These are phyloP conservation scores for Akanthomyces lecanii DNA, from an alignment of 2,329 filamentous ascomycete genomes.

Conservation along the genomic window DNA sequence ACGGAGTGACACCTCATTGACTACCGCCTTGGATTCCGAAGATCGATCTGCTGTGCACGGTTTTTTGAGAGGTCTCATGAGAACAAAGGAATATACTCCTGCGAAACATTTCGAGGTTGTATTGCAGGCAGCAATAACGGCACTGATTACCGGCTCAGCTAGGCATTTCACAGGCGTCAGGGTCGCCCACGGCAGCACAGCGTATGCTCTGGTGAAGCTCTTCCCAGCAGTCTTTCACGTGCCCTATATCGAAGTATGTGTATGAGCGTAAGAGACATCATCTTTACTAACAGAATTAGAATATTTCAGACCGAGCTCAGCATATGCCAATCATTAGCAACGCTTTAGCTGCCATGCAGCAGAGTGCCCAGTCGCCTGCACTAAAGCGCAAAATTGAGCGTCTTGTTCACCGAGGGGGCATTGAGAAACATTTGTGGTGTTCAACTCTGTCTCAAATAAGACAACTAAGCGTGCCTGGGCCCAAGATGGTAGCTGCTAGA, in stretches of 20 bases:
- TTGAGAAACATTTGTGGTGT: not conserved
- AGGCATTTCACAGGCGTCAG: constrained; percentile 24
- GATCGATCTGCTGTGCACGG: not conserved
- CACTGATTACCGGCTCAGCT: constrained; percentile 25
- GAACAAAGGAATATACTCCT: not conserved
- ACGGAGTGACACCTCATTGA: not conserved
- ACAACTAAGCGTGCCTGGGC: not conserved
- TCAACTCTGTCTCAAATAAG: constrained; percentile 1
- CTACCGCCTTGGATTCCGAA: not conserved
- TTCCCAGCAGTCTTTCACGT: constrained; percentile 35
- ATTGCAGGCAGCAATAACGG: constrained; percentile 24
- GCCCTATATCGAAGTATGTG: constrained; percentile 32
- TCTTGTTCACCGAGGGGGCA: constrained; percentile 10
- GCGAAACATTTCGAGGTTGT: not conserved
- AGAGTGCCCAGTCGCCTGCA: constrained; percentile 31
- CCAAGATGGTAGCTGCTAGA: not conserved
- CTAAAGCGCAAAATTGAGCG: constrained; percentile 28
- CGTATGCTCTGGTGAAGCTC: constrained; percentile 26
- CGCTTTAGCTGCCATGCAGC: constrained; percentile 30
- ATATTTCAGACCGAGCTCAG: constrained; percentile 24
- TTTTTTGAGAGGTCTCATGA: not conserved
- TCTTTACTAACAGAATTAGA: constrained; percentile 19
- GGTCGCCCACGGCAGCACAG: constrained; percentile 18
- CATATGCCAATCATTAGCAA: constrained; percentile 28
- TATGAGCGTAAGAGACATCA: no score